Evolutionary conservation across 306 rosid genomes (phyloP).

Genomic region (Hylodesmum podocarpum): DNA sequence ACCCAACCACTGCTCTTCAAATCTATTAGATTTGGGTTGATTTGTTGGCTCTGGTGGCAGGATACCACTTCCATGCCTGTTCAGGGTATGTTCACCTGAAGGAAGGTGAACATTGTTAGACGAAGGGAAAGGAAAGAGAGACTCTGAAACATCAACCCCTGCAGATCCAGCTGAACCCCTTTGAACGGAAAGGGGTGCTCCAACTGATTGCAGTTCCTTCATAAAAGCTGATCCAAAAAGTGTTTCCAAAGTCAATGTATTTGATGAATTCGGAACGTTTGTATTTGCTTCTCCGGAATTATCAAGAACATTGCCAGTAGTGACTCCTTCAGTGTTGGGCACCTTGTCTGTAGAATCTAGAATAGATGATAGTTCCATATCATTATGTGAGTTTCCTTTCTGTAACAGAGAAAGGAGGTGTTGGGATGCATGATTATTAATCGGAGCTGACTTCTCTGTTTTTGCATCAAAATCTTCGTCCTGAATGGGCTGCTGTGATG

Average conservation of each 20-base stretch:
- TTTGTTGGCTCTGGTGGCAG: slow-evolving; percentile 44
- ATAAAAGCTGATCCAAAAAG: slow-evolving; percentile 97
- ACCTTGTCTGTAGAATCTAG: slow-evolving; percentile 41
- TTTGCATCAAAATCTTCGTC: slow-evolving; percentile 48
- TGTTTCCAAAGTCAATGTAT: slow-evolving; percentile 76
- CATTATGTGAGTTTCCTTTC: slow-evolving; percentile 57
- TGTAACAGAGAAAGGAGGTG: slow-evolving; percentile 88
- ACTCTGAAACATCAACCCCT: slow-evolving; percentile 57
- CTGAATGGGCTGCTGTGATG: slow-evolving; percentile 40
- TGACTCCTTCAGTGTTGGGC: slow-evolving; percentile 40
- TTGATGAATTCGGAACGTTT: slow-evolving; percentile 53
- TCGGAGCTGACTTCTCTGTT: slow-evolving; percentile 47
- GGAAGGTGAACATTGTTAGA: slow-evolving; percentile 47
- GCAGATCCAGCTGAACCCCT: slow-evolving; percentile 60
- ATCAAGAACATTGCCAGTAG: slow-evolving; percentile 38
- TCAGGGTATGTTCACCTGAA: slow-evolving; percentile 40
- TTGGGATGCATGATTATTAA: slow-evolving; percentile 71
- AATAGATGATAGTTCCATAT: slow-evolving; percentile 39
- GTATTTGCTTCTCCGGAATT: slow-evolving; percentile 52
- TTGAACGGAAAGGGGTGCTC: slow-evolving; percentile 94
- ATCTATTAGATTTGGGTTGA: slow-evolving; percentile 52
- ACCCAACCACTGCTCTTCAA: slow-evolving; percentile 60
- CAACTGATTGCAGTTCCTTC: slow-evolving; percentile 95
- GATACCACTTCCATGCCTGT: slow-evolving; percentile 49
- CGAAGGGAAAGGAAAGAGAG: slow-evolving; percentile 51